Conservation (phyloP, 192 early-diverging fungal genomes). For the Backusella tuberculispora region DNA sequence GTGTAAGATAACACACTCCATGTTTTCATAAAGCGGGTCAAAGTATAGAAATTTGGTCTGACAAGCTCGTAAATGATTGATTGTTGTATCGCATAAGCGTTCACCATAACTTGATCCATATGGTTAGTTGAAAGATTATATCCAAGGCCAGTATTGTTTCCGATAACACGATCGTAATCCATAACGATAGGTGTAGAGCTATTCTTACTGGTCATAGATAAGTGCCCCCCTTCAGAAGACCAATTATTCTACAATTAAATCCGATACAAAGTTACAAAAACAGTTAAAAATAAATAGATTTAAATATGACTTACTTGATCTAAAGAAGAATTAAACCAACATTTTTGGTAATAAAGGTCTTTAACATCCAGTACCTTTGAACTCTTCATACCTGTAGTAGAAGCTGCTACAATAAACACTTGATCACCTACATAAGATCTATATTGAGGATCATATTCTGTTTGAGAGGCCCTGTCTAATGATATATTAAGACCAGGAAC, state of each 20-base stretch:
- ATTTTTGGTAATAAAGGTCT: constrained; percentile 1
- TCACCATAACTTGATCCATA: neutral
- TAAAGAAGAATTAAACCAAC: neutral
- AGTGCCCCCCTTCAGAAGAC: neutral
- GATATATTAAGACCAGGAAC: neutral
- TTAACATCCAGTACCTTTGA: neutral
- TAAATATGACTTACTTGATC: neutral
- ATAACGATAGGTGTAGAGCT: constrained; percentile 5
- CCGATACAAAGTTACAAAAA: neutral
- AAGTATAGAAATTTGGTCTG: neutral
- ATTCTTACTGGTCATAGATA: neutral
- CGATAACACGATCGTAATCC: neutral
- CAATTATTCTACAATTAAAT: neutral
- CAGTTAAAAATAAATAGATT: neutral
- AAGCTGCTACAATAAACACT: neutral
- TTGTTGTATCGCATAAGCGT: constrained; percentile 15
- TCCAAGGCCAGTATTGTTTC: neutral
- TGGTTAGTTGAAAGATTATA: neutral
- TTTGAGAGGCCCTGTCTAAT: neutral
- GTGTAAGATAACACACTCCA: neutral
- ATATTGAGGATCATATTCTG: constrained; percentile 9
- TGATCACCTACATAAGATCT: constrained; percentile 11
- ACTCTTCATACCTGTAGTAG: too few species aligned
- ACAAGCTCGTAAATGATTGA: neutral
- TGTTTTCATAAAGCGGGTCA: neutral